Evolutionary conservation across 768 basidiomycete species (phyloP).

Genomic region (Suillus variegatus): DNA sequence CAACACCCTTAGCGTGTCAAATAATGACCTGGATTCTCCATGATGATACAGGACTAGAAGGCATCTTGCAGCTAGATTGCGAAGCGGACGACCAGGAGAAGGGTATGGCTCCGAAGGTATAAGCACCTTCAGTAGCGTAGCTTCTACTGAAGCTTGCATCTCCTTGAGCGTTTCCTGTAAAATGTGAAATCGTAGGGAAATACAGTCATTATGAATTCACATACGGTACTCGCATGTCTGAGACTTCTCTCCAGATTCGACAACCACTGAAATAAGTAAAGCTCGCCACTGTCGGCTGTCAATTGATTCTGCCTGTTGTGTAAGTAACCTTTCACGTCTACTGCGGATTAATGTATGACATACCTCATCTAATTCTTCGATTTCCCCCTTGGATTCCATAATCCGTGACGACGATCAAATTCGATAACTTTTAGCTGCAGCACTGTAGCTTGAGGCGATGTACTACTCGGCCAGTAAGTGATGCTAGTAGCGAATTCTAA

Average conservation of each 20-base stretch:
- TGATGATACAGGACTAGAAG: constrained; percentile 71
- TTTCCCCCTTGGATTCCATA: constrained; percentile 27
- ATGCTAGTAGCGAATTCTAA: neutral
- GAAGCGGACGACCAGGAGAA: constrained; percentile 83
- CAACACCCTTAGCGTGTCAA: constrained; percentile 82
- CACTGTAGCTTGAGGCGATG: neutral
- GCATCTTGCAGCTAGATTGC: constrained; percentile 79
- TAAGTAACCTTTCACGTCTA: constrained; percentile 2
- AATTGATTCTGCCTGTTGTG: constrained; percentile 55
- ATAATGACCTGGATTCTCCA: constrained; percentile 82
- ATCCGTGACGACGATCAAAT: neutral
- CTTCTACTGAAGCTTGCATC: constrained; percentile 62
- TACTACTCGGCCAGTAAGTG: neutral
- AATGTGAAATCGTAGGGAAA: constrained; percentile 6
- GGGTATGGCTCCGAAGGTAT: constrained; percentile 67
- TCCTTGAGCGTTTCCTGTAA: constrained; percentile 67
- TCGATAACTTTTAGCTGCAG: neutral
- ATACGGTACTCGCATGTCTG: constrained; percentile 49
- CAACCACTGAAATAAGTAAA: constrained; percentile 86
- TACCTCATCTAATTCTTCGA: constrained; percentile 35
- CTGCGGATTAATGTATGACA: constrained; percentile 12
- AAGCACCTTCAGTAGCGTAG: constrained; percentile 66
- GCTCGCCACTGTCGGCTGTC: constrained; percentile 72
- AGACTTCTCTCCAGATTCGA: constrained; percentile 63
- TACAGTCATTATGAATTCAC: constrained; percentile 24